A percentile compares a stretch with the other conserved stretches of the same genome.
These are phyloP conservation scores for Ogataea methylovora DNA, from an alignment of 805 yeast species.

Conservation along the genomic window DNA sequence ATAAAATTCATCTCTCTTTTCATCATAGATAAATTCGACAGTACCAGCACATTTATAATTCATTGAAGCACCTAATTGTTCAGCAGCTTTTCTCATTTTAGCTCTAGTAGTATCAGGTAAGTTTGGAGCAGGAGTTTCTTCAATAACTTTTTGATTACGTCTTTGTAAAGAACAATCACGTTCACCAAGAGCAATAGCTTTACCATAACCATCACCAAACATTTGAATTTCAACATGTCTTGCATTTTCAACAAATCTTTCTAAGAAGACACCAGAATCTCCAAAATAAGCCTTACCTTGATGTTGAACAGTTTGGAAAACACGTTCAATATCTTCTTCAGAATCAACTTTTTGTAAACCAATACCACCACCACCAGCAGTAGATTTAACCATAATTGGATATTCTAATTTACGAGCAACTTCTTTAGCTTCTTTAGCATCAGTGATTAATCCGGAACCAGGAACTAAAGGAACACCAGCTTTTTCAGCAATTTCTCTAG, in stretches of 20 bases:
- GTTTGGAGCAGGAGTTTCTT: conserved; percentile 97
- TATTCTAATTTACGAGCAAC: conserved; percentile 72
- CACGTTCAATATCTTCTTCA: conserved; percentile 71
- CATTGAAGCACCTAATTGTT: conserved; percentile 71
- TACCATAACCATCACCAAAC: conserved; percentile 93
- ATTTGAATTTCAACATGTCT: conserved; percentile 96
- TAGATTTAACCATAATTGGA: conserved; percentile 93
- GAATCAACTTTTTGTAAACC: conserved; percentile 91
- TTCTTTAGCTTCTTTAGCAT: conserved; percentile 65
- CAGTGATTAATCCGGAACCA: conserved; percentile 80
- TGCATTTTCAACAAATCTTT: conserved; percentile 89
- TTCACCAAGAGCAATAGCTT: conserved; percentile 91
- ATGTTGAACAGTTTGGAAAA: conserved; percentile 86
- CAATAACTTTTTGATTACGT: conserved; percentile 93
- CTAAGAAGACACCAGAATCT: conserved; percentile 92
- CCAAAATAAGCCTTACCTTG: conserved; percentile 92
- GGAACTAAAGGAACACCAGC: conserved; percentile 98
- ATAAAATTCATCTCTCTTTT: conserved; percentile 79
- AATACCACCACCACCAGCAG: conserved; percentile 99
- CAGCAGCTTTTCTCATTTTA: conserved; percentile 77
- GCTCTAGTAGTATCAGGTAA: conserved; percentile 73
- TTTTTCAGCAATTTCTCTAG: conserved; percentile 82
- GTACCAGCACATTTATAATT: conserved; percentile 97
- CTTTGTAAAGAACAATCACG: conserved; percentile 97
- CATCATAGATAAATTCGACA: conserved; percentile 91